Conservation (phyloP, 805 yeast species). For the Candida piceae region DNA sequence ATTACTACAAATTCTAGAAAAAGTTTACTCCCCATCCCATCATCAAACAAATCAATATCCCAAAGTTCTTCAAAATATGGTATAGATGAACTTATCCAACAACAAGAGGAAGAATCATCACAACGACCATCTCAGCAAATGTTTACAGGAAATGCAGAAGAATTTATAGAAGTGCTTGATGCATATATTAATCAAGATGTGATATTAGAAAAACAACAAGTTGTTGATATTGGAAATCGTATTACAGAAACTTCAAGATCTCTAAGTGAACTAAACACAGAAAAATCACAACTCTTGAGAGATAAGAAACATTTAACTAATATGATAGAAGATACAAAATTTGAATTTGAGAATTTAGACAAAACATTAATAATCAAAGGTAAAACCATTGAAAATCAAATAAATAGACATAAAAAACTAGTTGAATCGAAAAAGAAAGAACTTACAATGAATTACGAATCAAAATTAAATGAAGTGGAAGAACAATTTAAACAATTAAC, state of each 20-base stretch:
- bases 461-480: slow-evolving; percentile 18
- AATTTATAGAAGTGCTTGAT: slow-evolving; percentile 19
- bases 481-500: slow-evolving; percentile 16
- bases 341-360: slow-evolving; percentile 16
- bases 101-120: background rate
- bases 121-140: background rate
- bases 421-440: slow-evolving; percentile 31
- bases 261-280: slow-evolving; percentile 17
- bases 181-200: slow-evolving; percentile 21
- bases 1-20: background rate
- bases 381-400: slow-evolving; percentile 17
- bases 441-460: slow-evolving; percentile 12
- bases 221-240: slow-evolving; percentile 11
- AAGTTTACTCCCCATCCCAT: slow-evolving; percentile 2
- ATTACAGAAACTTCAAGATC: slow-evolving; percentile 10
- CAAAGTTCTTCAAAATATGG: background rate
- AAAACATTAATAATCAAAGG: slow-evolving; percentile 15
- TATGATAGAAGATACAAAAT: slow-evolving; percentile 11
- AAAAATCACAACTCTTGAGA: slow-evolving; percentile 16
- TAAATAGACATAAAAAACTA: slow-evolving; percentile 24
- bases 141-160: slow-evolving; percentile 7
- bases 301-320: slow-evolving; percentile 15
- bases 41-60: background rate
- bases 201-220: slow-evolving; percentile 20
- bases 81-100: background rate